Evolutionary conservation across 2,329 filamentous ascomycete genomes (phyloP), one percentile per base, ranked within the genome.

Genomic region (Torrubiellomyces zombiae): DNA sequence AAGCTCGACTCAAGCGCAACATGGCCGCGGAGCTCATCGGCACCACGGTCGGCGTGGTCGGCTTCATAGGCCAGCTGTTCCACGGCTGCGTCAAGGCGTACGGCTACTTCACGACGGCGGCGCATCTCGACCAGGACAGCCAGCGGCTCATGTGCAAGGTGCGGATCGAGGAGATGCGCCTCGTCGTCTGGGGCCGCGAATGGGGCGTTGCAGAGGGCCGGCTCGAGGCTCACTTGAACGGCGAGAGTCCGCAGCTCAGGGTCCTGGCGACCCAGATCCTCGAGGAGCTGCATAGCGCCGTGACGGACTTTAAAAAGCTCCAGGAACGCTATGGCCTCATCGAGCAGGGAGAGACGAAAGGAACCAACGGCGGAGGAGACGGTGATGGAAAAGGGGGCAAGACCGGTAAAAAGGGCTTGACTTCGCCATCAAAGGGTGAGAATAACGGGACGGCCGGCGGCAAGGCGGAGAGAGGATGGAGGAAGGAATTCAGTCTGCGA

Each of bases 141-240:
- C 51, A 56, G 37, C 47, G 51, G 19, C 40, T 60, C 16, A 39
- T 56, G 21, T 59, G 56, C 43, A 60, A 60, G 36, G 52, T 60
- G 27, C 51, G 54, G 25, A 60, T 60, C 36, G 56, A 60, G 41
- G 56, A 60, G 47, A 58, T 56, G 53, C 47, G 56, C 4, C 45
- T 60, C 18, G 38, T 55, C 16, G 53, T 58, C 29, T 60, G 56
- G 56, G 56, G 56, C 11, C 40, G 56, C 16, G 52, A 58, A 33
- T 60, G 56, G 56, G 56, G 56, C 14, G 54, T 60, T 17, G 45
- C 51, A 7, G 56, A 60, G 39, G 56, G 56, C 5, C 43, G 34
- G 24, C 40, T 60, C 2, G 56, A 60, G 37, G 49, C 47, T 17
- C 53, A 57, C 28, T 43, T 59, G 7, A 39, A 45, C 28, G 42